Evolutionary conservation across 805 yeast species (phyloP), one percentile per base, ranked within the genome.

Genomic region (Candida suzukii): DNA sequence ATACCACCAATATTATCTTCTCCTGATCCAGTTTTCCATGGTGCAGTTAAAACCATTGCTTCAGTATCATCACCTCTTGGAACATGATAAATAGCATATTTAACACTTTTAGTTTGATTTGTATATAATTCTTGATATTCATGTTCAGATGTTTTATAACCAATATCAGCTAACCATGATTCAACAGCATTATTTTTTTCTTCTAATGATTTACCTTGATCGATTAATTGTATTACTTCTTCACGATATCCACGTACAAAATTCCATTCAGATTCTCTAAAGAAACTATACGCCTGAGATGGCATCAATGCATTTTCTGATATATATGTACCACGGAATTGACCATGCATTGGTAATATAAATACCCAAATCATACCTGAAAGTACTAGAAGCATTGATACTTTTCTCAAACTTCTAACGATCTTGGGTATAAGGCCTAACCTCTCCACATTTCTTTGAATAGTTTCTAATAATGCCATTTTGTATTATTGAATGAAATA

Each of bases 241-340:
- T 72, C 73, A 45, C 96, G 72, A 56, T 81, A 88, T 0, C 96
- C 99, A 43, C 98, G 69, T 26, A 88, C 76, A 41, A 84, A 68
- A 53, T 90, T 87, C 97, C 98, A 93, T 58, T 93, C 98, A 32
- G 88, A 78, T 55, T 91, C 98, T 41, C 97, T 72, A 59, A 86
- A 93, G 57, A 88, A 88, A 20, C 95, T 80, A 51, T 82, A 81
- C 2, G 93, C 98, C 59, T 93, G 98, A 0, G 95, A 90, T 8
- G 99, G 97, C 86, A 93, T 80, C 58, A 93, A 68, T 26, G 99
- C 99, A 62, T 93, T 93, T 57, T 93, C 99, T 8, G 95, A 83
- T 12, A 90, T 83, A 59, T 93, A 93, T 2, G 96, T 88, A 47
- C 70, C 63, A 41, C 97, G 69, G 58, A 67, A 87, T 55, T 86